phyloP scores from a whole-genome alignment of 78 protist species.

The Bigelowiella natans region DNA sequence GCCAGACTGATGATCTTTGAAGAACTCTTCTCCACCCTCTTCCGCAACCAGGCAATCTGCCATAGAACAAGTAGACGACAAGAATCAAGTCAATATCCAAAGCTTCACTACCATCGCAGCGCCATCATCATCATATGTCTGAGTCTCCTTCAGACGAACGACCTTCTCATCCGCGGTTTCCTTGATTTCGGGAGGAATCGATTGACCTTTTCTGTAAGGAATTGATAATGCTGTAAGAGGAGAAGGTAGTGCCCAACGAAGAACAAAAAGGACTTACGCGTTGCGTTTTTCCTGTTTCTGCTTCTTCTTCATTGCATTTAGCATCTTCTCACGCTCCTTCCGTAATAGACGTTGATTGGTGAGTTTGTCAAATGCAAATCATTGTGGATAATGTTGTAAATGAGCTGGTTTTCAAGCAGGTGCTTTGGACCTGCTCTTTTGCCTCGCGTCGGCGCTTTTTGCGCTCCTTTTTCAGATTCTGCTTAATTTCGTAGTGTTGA shows the following conservation, averaged over 20 bases:
- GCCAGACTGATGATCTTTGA: background rate
- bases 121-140: too few relatives aligned
- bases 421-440: background rate
- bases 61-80: background rate
- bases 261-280: background rate
- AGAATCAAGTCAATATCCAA: too few relatives aligned
- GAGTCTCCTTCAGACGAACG: too few relatives aligned
- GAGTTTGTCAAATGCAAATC: too few relatives aligned
- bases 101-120: too few relatives aligned
- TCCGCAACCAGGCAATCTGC: background rate
- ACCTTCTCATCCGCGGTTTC: background rate
- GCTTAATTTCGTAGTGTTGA: background rate
- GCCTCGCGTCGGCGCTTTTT: background rate
- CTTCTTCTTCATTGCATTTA: background rate
- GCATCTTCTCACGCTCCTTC: background rate
- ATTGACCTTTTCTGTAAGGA: too few relatives aligned
- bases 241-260: too few relatives aligned
- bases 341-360: background rate
- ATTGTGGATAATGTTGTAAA: too few relatives aligned
- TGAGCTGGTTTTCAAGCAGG: too few relatives aligned
- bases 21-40: background rate
- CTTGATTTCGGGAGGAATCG: too few relatives aligned
- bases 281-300: background rate
- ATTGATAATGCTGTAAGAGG: too few relatives aligned
- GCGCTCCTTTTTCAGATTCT: background rate